Percentiles rank a stretch among this genome's conserved stretches.
phyloP scores from a whole-genome alignment of 179 eudicot genomes.

The Silene noctiflora region DNA sequence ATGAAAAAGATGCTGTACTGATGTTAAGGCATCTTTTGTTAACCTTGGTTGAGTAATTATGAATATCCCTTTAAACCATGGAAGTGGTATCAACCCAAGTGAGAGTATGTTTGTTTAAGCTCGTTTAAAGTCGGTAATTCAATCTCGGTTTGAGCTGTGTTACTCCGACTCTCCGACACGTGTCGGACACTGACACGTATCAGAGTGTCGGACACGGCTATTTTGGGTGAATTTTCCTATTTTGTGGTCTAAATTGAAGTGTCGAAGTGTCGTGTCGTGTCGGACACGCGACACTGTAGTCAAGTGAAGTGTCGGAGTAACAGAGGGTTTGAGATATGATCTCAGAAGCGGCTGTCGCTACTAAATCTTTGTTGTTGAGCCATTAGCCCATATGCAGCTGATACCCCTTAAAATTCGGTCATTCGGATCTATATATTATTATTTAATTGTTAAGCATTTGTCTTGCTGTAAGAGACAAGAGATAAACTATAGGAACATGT shows the following conservation, averaged over 20 bases:
- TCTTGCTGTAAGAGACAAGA: constrained; percentile 26
- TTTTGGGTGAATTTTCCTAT: too few relatives aligned
- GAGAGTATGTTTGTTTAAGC: constrained; percentile 15
- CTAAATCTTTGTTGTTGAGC: neutral
- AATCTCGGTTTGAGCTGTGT: constrained; percentile 3
- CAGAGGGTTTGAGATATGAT: neutral
- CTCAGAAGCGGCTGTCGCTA: too few relatives aligned
- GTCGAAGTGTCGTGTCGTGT: too few relatives aligned
- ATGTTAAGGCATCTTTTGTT: constrained; percentile 19
- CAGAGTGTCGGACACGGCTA: too few relatives aligned
- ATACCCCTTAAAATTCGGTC: neutral
- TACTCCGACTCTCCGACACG: too few relatives aligned
- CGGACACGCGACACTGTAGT: too few relatives aligned
- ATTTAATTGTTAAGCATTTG: constrained; percentile 16
- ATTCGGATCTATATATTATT: neutral
- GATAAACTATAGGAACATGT: constrained; percentile 22
- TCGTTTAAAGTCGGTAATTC: neutral
- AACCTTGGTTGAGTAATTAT: constrained; percentile 9
- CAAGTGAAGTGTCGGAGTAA: too few relatives aligned
- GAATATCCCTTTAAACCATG: constrained; percentile 16
- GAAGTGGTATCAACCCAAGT: constrained; percentile 17
- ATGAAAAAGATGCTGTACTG: constrained; percentile 1
- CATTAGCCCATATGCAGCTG: neutral
- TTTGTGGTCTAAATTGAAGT: too few relatives aligned
- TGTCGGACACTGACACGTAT: too few relatives aligned